Base-by-base conservation (phyloP, 192 early-diverging fungal genomes). In the Coemansia sp. region DNA sequence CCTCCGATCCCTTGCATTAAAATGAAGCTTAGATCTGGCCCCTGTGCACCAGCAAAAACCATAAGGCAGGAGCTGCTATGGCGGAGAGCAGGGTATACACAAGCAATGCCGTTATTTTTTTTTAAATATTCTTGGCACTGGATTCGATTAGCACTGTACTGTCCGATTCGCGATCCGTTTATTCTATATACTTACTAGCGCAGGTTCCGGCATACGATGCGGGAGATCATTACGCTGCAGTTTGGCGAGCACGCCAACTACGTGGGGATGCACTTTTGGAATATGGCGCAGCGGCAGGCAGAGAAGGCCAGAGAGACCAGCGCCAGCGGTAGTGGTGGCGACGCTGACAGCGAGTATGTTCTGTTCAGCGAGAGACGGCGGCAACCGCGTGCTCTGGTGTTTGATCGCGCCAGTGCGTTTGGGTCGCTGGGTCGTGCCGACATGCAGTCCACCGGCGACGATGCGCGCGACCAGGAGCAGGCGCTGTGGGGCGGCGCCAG, bases 221-320 rank as follows among this genome's bases (percentile, higher is more conserved):
- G 87, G 60, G 95, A 96, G 70, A 91, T 98, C 32, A 69, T 98
- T n/a, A 96, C 96, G 7, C 71, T 98, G 20, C 95, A 97, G 81
- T 85, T 96, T 72, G 97, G 97, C 38, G 89, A 92, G 25, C 75
- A 81, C 50, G 87, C 95, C 46, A 95, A 95, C 75, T 95, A 88
- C 76, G 90, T 93, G 4, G 95, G 93, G 11, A 88, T 93, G 16
- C 95, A 98, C 79, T 94, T 88, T 68, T 98, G 95, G 94, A 98
- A 97, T 75, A 81, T 91, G 16, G 62, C 65, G 57, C 63, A 58
- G 8, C 68, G 61, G 49, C 64, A 72, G 20, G 46, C 46, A 25
- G 63, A 57, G 22, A 60, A 88, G 74, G 83, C 85, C 60, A 82
- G 75, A 13, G 79, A 85, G 68, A 87, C 84, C 72, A 71, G 69